Evolutionary conservation across 345 rosid genomes (phyloP).

Genomic region (Arabis hirsuta): DNA sequence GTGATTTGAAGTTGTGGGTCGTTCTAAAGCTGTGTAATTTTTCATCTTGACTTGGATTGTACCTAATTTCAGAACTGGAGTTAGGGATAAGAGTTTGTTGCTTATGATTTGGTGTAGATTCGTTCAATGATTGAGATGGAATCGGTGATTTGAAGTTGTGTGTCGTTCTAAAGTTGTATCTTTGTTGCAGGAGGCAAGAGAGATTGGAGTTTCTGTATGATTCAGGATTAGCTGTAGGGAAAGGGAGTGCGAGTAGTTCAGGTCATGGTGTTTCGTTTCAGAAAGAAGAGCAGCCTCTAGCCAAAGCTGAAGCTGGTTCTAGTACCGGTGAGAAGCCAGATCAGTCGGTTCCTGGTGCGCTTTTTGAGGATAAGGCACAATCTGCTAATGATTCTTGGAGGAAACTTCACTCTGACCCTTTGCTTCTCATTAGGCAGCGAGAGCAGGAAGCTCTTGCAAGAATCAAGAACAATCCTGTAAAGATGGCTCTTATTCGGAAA

Average conservation of each 20-base stretch:
- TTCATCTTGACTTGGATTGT: not conserved
- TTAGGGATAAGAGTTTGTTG: constrained; percentile 18
- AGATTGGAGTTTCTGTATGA: constrained; percentile 94
- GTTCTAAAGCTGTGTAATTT: no score
- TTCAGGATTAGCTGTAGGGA: constrained; percentile 90
- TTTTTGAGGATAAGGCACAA: constrained; percentile 83
- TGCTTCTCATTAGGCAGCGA: constrained; percentile 88
- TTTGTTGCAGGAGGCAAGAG: constrained; percentile 74
- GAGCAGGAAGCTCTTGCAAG: constrained; percentile 96
- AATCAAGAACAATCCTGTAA: constrained; percentile 93
- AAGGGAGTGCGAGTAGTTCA: constrained; percentile 52
- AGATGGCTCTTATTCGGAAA: constrained; percentile 85
- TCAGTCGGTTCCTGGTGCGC: constrained; percentile 69
- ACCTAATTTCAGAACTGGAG: constrained; percentile 37
- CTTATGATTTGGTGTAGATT: not conserved
- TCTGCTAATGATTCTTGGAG: constrained; percentile 94
- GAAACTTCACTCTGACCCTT: constrained; percentile 89
- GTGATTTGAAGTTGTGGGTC: not conserved
- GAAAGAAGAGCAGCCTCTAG: constrained; percentile 61
- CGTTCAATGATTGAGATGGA: not conserved
- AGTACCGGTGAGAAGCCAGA: constrained; percentile 46
- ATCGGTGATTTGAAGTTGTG: not conserved
- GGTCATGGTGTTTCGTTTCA: constrained; percentile 70
- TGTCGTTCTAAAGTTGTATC: constrained; percentile 28
- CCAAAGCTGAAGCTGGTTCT: constrained; percentile 39